Conservation (phyloP, 768 basidiomycete genomes). For the Mycena chlorophos region DNA sequence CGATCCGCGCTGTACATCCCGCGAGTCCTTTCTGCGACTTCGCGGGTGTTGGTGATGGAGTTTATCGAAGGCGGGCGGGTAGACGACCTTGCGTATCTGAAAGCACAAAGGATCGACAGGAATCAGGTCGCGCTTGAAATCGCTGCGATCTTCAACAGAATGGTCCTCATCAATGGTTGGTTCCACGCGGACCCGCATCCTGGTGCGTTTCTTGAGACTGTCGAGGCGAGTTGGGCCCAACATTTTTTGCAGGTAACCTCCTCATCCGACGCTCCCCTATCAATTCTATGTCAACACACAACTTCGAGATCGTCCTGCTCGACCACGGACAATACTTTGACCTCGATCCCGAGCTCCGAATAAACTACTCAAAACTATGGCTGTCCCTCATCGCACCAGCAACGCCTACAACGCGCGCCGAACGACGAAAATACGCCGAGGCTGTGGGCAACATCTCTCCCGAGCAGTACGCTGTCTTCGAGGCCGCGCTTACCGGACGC, state of each 20-base stretch:
- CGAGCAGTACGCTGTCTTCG: conserved; percentile 92
- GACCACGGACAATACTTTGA: conserved; percentile 97
- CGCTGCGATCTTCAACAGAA: conserved; percentile 85
- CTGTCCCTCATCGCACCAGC: conserved; percentile 78
- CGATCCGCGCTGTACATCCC: conserved; percentile 87
- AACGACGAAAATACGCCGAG: conserved; percentile 84
- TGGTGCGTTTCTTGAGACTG: conserved; percentile 44
- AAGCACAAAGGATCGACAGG: conserved; percentile 80
- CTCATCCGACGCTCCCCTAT: conserved; percentile 76
- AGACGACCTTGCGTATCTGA: conserved; percentile 84
- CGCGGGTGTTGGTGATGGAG: conserved; percentile 92
- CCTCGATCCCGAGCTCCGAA: conserved; percentile 72
- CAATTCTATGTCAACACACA: conserved; percentile 75
- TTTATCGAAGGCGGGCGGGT: conserved; percentile 87
- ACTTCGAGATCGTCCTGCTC: conserved; percentile 93
- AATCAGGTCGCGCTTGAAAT: conserved; percentile 93
- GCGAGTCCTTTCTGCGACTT: conserved; percentile 74
- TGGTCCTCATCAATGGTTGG: conserved; percentile 96
- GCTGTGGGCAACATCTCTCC: conserved; percentile 88
- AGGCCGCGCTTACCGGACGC: conserved; percentile 91
- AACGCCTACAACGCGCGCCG: conserved; percentile 59
- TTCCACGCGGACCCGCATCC: conserved; percentile 91
- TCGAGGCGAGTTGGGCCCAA: background rate
- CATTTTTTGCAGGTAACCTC: conserved; percentile 65
- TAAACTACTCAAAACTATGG: conserved; percentile 90